Evolutionary conservation across 805 yeast species (phyloP), one percentile per base, ranked within the genome.

Genomic region (Ogataea glucozyma): DNA sequence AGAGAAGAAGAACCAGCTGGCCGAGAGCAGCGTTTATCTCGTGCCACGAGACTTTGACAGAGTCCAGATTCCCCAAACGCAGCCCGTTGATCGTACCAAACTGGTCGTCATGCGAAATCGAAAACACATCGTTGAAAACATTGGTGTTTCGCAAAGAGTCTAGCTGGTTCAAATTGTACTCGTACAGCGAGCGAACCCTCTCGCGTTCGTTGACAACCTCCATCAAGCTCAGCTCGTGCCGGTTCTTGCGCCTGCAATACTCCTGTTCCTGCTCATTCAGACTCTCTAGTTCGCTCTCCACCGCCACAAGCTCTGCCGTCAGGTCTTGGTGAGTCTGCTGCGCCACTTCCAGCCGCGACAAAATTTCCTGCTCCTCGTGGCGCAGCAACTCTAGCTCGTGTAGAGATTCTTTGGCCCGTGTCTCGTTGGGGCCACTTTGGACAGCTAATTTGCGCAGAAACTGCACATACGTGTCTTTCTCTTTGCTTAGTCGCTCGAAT

Each of bases 21-120:
- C 98, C 98, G 54, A 90, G 65, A 0, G 95, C 97, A 2, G 95
- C 93, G 58, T 89, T 90, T 31, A 88, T 83, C 54, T 90, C 98
- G 41, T 87, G 79, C 95, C 96, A 88, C 2, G 95, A 84, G 0
- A 90, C 86, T 46, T 73, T 76, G 40, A 68, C 63, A 6, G 72
- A 75, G 30, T 76, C 78, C 36, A 79, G 61, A 11, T 80, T 70
- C 0, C 98, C 98, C n/a, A 91, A 61, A 43, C 96, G 66, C 19
- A 88, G 70, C 0, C 90, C 91, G 63, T 90, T 90, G 23, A 90
- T 91, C 1, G 93, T 83, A 0, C 95, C 97, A 65, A 86, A 88
- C 24, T 78, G 78, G 4, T 91, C 93, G 48, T 86, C 88, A 49
- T 83, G 85, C 1, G 95, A 85, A 6, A 93, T 90, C 44, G 82